Evolutionary conservation across 208 protist species (phyloP).

Genomic region (Acanthamoeba sp.): DNA sequence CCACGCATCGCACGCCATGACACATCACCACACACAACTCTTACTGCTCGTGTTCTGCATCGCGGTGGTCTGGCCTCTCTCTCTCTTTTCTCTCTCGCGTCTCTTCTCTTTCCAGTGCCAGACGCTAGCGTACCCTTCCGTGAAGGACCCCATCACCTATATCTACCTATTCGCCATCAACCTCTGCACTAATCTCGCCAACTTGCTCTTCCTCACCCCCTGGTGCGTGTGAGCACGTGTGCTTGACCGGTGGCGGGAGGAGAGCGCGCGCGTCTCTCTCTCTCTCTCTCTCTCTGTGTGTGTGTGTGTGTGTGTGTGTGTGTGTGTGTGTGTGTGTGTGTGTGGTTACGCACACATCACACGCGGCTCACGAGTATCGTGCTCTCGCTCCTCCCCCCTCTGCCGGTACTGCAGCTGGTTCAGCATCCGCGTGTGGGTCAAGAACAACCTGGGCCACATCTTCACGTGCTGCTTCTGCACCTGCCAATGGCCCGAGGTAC

Average conservation of each 20-base stretch:
- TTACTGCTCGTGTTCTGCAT: too few species aligned
- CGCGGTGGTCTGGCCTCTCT: too few species aligned
- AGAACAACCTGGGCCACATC: constrained; percentile 59
- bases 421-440: constrained; percentile 38
- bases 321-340: background rate
- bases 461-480: constrained; percentile 65
- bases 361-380: background rate
- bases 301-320: too few species aligned
- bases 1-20: too few species aligned
- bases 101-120: constrained; percentile 74
- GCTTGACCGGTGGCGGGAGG: too few species aligned
- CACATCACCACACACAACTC: too few species aligned
- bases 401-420: constrained; percentile 61
- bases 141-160: constrained; percentile 71
- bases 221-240: constrained; percentile 13
- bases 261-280: too few species aligned
- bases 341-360: background rate
- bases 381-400: background rate
- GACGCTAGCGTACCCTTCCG: constrained; percentile 69
- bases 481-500: constrained; percentile 50
- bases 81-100: too few species aligned
- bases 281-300: too few species aligned
- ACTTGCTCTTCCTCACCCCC: constrained; percentile 78
- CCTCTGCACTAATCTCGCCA: constrained; percentile 70
- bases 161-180: constrained; percentile 60